Base-by-base conservation (phyloP, 441 rosid species). In the Viola pubescens region DNA sequence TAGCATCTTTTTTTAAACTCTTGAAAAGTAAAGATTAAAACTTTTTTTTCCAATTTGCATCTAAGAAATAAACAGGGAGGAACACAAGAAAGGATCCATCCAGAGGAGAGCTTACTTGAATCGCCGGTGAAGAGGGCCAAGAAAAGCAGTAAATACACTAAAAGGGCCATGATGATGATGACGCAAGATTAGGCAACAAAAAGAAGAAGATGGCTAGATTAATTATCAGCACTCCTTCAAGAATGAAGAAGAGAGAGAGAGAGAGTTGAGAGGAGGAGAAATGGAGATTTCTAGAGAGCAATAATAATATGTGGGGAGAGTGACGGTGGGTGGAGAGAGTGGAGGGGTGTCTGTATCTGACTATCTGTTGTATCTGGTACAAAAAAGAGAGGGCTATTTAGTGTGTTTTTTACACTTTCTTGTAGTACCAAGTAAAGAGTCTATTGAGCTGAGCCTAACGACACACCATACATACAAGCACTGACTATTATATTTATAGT, bases 31-130 rank as follows among this genome's bases (percentile, higher is more conserved):
- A 26, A 26, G 34, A 1, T 26, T 26, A 26, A 26, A 26, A 26
- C 34, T 26, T 26, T 26, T 26, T 6, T 6, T 5, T 47, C 34
- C 34, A 26, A 26, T 52, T 10, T 52, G 9, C 9, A 26, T 3
- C 16, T 6, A 5, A 19, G 39, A 52, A 46, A 39, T 14, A 11
- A 3, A 34, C 34, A 7, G 7, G 7, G 37, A 50, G 63, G 6
- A 41, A 52, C 51, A 34, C 7, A 48, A 37, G 37, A 34, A 55
- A 49, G 11, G 12, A 41, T 52, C 49, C 6, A 49, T 52, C 49
- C 6, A 49, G 34, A 26, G 34, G 52, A 52, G 6, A 44, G 59
- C 81, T 82, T 80, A 91, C 98, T 82, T 75, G 96, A 82, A 71
- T 73, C 73, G 34, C 75, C 85, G 45, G 75, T 62, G 34, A 88